These are phyloP conservation scores for Hypoxylon subgilvum DNA, from an alignment of 495 filamentous ascomycete genomes.

Conservation along the genomic window DNA sequence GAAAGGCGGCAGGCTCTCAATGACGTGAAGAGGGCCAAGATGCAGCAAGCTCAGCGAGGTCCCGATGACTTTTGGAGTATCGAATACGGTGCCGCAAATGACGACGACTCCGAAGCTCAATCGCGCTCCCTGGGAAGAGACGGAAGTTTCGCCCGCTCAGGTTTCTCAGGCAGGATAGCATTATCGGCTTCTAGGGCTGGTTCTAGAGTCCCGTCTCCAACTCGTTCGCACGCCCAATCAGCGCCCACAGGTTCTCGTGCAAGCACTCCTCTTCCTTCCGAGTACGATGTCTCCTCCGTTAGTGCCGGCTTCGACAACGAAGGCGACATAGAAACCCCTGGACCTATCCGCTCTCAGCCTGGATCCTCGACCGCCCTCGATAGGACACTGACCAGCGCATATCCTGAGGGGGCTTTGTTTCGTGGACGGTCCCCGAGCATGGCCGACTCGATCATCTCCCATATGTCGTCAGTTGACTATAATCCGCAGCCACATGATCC, in stretches of 20 bases:
- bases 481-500: slow-evolving; percentile 57
- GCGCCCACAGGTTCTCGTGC: slow-evolving; percentile 52
- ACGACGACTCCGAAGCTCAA: slow-evolving; percentile 55
- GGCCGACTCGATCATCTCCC: slow-evolving; percentile 66
- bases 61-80: slow-evolving; percentile 75
- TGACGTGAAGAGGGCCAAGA: slow-evolving; percentile 59
- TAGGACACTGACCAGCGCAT: slow-evolving; percentile 76
- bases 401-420: slow-evolving; percentile 60
- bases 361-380: slow-evolving; percentile 66
- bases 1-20: slow-evolving; percentile 63
- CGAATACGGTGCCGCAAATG: slow-evolving; percentile 75
- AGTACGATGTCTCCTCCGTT: slow-evolving; percentile 48
- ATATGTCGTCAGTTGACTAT: slow-evolving; percentile 63
- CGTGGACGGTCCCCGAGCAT: slow-evolving; percentile 66
- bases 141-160: slow-evolving; percentile 25
- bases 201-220: slow-evolving; percentile 52
- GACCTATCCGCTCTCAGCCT: slow-evolving; percentile 52
- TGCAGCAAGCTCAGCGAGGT: slow-evolving; percentile 45
- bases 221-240: slow-evolving; percentile 54
- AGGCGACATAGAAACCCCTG: slow-evolving; percentile 54
- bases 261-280: slow-evolving; percentile 51
- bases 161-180: slow-evolving; percentile 21
- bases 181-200: slow-evolving; percentile 41
- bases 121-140: slow-evolving; percentile 45
- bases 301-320: slow-evolving; percentile 41